Evolutionary conservation across 805 yeast species (phyloP), one percentile per base, ranked within the genome.

Genomic region (Zygoascus ofunaensis): DNA sequence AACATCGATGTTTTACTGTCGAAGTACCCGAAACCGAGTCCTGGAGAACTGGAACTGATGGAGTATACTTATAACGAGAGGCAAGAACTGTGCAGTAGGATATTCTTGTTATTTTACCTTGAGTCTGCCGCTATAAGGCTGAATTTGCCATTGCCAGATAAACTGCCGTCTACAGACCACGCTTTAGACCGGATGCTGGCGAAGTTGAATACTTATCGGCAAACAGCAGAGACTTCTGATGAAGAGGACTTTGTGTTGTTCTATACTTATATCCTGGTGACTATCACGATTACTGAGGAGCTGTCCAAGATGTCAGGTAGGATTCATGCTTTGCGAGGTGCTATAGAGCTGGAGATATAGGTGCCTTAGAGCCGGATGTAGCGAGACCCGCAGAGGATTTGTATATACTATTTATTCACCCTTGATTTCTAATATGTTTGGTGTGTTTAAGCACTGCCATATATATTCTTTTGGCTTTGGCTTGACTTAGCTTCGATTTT

Each of bases 221-320:
- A 54, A 32, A 60, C 62, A 5, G 59, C 64, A 35, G 49, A 56
- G 17, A 57, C n/a, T 2, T 15, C 17, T 3, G 52, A 72, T 8
- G 81, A 82, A 55, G 83, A 81, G 49, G 94, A 85, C 53, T 85
- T 82, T 57, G 86, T 85, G 18, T 62, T 85, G 53, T 69, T 85
- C 41, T 86, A 84, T 56, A 76, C 89, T 0, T 85, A 84, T 59
- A 72, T 80, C 39, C 67, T 85, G 58, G 89, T 82, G 19, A 78
- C 89, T 0, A 68, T 80, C 34, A 74, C 80, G 1, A 76, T 85
- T 36, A 71, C 81, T 3, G 74, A 75, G 35, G 87, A 82, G 56
- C 62, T 85, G 51, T 77, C 79, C 47, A 70, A 64, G 37, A 72
- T 86, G 30, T 70, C 80, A 38, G 65, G 61, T 1, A 61, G 71